phyloP scores from a whole-genome alignment of 805 yeast genomes.

The Saturnispora halmiae region DNA sequence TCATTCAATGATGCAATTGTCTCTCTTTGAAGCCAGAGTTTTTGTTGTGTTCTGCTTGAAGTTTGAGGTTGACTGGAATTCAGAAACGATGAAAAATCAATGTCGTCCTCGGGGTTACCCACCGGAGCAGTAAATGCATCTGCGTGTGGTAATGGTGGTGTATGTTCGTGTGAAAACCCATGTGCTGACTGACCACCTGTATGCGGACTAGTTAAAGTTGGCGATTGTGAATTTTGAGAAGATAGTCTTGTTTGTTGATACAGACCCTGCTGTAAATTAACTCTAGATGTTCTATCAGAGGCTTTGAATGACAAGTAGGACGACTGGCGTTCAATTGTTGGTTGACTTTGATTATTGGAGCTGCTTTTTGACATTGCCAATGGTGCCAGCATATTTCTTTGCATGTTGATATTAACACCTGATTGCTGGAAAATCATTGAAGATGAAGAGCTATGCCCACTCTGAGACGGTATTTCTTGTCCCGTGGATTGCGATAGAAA shows the following conservation, averaged over 20 bases:
- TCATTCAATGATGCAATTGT: constrained; percentile 51
- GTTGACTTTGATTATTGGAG: constrained; percentile 10
- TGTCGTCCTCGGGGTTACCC: constrained; percentile 8
- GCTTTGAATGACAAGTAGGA: constrained; percentile 15
- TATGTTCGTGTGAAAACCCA: neutral
- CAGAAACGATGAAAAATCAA: constrained; percentile 23
- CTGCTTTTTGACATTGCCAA: constrained; percentile 2
- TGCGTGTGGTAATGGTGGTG: neutral
- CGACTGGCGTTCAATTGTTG: constrained; percentile 16
- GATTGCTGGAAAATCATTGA: constrained; percentile 23
- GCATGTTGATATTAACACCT: constrained; percentile 13
- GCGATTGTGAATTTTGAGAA: neutral
- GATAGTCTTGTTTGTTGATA: neutral
- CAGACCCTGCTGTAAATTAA: neutral
- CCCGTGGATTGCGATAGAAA: constrained; percentile 46
- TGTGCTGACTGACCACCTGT: neutral
- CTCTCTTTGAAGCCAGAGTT: constrained; percentile 76
- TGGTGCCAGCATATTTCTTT: constrained; percentile 1
- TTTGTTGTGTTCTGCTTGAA: constrained; percentile 74
- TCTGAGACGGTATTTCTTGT: constrained; percentile 25
- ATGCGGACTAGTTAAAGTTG: neutral
- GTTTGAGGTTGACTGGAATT: constrained; percentile 30
- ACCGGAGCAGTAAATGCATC: neutral
- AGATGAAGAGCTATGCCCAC: constrained; percentile 2
- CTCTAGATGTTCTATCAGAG: constrained; percentile 4